Base-by-base conservation (phyloP, 805 yeast species). In the Saturnispora bothae region DNA sequence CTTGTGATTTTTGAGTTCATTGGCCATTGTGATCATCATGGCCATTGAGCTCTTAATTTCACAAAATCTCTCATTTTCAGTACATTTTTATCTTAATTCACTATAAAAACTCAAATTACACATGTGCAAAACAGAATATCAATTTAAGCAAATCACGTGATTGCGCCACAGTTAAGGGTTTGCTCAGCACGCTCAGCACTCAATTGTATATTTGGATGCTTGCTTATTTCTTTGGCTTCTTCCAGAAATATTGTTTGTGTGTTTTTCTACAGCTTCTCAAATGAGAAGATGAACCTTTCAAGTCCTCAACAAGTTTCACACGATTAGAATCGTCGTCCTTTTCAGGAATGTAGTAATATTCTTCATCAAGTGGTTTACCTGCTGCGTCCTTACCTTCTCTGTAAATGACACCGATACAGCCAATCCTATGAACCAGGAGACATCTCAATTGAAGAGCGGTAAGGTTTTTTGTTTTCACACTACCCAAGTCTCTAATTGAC, bases 351-450 rank as follows among this genome's bases (percentile, higher is more conserved):
- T 92, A 92, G 58, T 86, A 92, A 54, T 84, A 92, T 56, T 92
- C 96, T 56, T 85, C 94, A 48, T 89, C 97, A 44, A 92, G 66
- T 3, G 83, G 83, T 57, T 86, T 85, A 9, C 97, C 98, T 2
- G 96, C 94, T 3, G 97, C 96, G 59, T 92, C 98, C 57, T 86
- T 88, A 34, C 96, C 96, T 42, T 71, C 68, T 57, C 97, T 79
- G 51, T 76, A 73, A 43, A 92, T 88, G 9, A 82, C 80, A n/a
- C 97, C 97, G 42, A 89, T 70, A 50, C 89, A 80, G n/a, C 42
- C 45, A 28, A 75, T 61, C 31, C 62, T 57, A 26, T 66, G 60
- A 7, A 60, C 57, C 23, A 72, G 50, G 5, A 72, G 47, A 18
- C 67, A 63, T 40, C 72, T 61, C 14, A 73, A 47, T 49, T 72